Conservation (phyloP, 257 asterid species). For the Solanum virginianum region DNA sequence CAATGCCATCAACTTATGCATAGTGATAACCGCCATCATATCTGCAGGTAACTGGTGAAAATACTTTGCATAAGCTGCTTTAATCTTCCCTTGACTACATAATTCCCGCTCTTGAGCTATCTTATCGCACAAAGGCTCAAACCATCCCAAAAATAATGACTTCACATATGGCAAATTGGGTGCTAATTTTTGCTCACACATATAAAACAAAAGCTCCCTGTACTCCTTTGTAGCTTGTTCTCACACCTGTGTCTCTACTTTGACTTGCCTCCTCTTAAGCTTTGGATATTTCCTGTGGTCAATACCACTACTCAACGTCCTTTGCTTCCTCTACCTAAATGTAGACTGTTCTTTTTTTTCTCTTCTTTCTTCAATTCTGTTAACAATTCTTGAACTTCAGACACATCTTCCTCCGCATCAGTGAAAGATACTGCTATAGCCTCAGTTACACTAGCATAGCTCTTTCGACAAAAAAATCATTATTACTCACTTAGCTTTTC, state of each 20-base stretch:
- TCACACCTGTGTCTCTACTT: constrained; percentile 84
- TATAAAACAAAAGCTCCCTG: constrained; percentile 62
- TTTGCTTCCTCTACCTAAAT: constrained; percentile 14
- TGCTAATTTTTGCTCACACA: constrained; percentile 84
- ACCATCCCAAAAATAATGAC: constrained; percentile 84
- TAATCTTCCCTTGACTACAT: constrained; percentile 45
- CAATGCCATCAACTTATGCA: constrained; percentile 74
- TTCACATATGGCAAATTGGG: constrained; percentile 87
- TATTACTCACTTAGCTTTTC: constrained; percentile 6
- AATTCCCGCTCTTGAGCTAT: constrained; percentile 63
- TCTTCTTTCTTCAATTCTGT: constrained; percentile 49
- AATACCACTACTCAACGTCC: constrained; percentile 21
- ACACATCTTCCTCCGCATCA: constrained; percentile 39
- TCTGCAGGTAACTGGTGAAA: constrained; percentile 73
- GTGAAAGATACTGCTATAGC: constrained; percentile 42
- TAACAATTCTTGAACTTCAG: constrained; percentile 49
- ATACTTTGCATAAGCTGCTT: constrained; percentile 39
- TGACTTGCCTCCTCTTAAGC: constrained; percentile 60
- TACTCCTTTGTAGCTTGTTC: constrained; percentile 68
- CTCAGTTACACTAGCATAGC: constrained; percentile 72
- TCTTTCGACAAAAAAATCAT: constrained; percentile 25
- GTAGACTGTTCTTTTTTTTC: constrained; percentile 19
- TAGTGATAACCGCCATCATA: constrained; percentile 82
- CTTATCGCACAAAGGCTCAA: constrained; percentile 67
- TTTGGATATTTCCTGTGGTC: constrained; percentile 31